Conservation (phyloP, 1,284 basidiomycete genomes). For the Takashimella tepidaria region DNA sequence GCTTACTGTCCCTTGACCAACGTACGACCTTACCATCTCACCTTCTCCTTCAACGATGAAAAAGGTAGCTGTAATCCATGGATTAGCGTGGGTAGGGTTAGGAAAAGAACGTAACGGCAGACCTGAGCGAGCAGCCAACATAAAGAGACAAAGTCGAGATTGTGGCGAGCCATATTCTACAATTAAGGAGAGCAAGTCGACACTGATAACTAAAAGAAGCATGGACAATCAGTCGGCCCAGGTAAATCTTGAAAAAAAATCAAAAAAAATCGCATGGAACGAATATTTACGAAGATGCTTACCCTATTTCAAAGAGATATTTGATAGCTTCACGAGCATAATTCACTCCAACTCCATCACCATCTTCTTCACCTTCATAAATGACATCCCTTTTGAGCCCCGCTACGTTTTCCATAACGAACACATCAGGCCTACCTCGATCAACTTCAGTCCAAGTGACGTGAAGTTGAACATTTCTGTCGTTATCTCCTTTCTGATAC, state of each 20-base stretch:
- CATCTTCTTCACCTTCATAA: constrained; percentile 1
- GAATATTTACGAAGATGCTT: constrained; percentile 1
- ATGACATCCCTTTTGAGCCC: constrained; percentile 18
- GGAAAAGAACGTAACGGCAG: constrained; percentile 27
- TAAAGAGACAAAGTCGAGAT: constrained; percentile 24
- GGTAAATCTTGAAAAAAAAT: background rate
- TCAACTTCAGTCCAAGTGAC: constrained; percentile 15
- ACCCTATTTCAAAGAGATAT: constrained; percentile 14
- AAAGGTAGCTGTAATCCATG: constrained; percentile 5
- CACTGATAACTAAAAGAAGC: constrained; percentile 29
- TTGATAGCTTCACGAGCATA: constrained; percentile 16
- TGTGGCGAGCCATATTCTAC: constrained; percentile 31
- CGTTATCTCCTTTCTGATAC: constrained; percentile 11
- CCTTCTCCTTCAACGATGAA: constrained; percentile 11
- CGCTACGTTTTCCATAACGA: constrained; percentile 34
- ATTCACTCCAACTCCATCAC: constrained; percentile 5
- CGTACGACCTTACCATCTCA: constrained; percentile 7
- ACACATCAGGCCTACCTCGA: constrained; percentile 18
- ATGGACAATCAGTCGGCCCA: too few relatives aligned
- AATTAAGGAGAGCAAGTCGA: constrained; percentile 23
- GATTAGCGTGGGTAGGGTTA: constrained; percentile 25
- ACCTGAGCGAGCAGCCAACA: constrained; percentile 23
- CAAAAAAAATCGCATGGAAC: background rate
- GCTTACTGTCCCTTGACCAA: constrained; percentile 15
- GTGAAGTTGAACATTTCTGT: constrained; percentile 23